Percentiles rank a stretch among this genome's conserved stretches.
These are phyloP conservation scores for Boletus rufocinnamomeus DNA, from an alignment of 768 basidiomycete genomes.

Conservation along the genomic window DNA sequence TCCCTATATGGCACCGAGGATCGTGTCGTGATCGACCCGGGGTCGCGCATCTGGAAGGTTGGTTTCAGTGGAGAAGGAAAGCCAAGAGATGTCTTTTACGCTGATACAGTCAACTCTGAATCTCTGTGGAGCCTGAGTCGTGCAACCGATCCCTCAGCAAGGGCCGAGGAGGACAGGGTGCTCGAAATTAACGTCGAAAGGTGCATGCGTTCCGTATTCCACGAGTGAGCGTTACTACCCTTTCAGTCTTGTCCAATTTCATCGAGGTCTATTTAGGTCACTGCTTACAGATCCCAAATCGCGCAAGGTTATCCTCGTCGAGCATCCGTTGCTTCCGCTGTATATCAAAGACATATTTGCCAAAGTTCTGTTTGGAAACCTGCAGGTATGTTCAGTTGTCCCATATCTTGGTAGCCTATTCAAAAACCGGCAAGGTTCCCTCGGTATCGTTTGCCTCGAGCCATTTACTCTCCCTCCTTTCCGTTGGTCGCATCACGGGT, in stretches of 20 bases:
- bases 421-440: slow-evolving; percentile 62
- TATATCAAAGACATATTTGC: slow-evolving; percentile 89
- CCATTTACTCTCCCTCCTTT: slow-evolving; percentile 81
- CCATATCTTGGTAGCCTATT: not conserved
- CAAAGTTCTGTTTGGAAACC: slow-evolving; percentile 83
- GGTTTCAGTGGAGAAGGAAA: slow-evolving; percentile 96
- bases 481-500: slow-evolving; percentile 88
- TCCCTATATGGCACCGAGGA: slow-evolving; percentile 98
- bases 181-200: slow-evolving; percentile 70
- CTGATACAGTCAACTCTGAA: slow-evolving; percentile 43
- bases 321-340: slow-evolving; percentile 84
- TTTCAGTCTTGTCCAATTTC: slow-evolving; percentile 12
- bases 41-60: slow-evolving; percentile 93
- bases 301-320: slow-evolving; percentile 90
- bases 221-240: slow-evolving; percentile 57
- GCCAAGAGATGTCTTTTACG: slow-evolving; percentile 84
- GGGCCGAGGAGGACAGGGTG: slow-evolving; percentile 73
- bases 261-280: slow-evolving; percentile 53
- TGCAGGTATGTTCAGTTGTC: slow-evolving; percentile 55
- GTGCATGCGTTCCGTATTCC: slow-evolving; percentile 76
- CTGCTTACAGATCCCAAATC: slow-evolving; percentile 94
- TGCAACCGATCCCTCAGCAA: slow-evolving; percentile 52
- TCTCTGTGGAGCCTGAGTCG: slow-evolving; percentile 64
- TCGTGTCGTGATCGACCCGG: slow-evolving; percentile 91
- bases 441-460: slow-evolving; percentile 92